Base-by-base conservation (phyloP, 2,329 filamentous ascomycete species). In the Clonostachys rhizophaga region DNA sequence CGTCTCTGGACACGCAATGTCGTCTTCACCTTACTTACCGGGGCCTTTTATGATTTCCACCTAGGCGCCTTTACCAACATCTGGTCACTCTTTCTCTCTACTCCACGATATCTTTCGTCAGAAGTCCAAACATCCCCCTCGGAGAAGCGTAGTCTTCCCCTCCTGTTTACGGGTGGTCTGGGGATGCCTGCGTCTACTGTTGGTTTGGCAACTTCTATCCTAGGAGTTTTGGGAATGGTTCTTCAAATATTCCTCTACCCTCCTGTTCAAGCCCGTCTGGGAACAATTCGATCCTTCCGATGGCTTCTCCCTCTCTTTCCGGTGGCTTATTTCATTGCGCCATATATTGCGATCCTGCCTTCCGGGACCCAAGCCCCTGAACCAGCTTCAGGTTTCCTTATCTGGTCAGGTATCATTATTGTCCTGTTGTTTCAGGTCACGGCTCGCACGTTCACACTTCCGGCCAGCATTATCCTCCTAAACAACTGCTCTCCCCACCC, bases 191-290 rank as follows among this genome's bases (percentile, higher is more conserved):
- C 84, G 0, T 74, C 79, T 0, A 81, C 79, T 1, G 84, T 90
- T 43, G 86, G 86, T 20, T 68, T 86, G 40, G 84, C 84, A 13
- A 86, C 85, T 39, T 83, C 84, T 13, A 78, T 86, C 51, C 79
- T 89, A 10, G 86, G 86, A 9, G 66, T 86, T 41, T 74, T 89
- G 41, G 86, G 86, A 20, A 83, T 90, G 51, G 67, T 79, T 1
- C 70, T 90, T 5, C 86, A 89, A 60, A 75, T 89, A 18, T 72
- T 85, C 46, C 64, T 87, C 9, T 90, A 89, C 59, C 86, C 86
- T 0, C 70, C 71, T 39, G 69, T 87, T 4, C 84, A 87, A 55
- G 72, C 73, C 2, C 75, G 75, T 4, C 76, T 87, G 10, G 86
- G 86, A 14, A 85, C 85, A 0, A 68, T 89, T 52, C 72, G 74